phyloP scores from a whole-genome alignment of 129 eudicot genomes.

The Centrapalus pauciflorus region DNA sequence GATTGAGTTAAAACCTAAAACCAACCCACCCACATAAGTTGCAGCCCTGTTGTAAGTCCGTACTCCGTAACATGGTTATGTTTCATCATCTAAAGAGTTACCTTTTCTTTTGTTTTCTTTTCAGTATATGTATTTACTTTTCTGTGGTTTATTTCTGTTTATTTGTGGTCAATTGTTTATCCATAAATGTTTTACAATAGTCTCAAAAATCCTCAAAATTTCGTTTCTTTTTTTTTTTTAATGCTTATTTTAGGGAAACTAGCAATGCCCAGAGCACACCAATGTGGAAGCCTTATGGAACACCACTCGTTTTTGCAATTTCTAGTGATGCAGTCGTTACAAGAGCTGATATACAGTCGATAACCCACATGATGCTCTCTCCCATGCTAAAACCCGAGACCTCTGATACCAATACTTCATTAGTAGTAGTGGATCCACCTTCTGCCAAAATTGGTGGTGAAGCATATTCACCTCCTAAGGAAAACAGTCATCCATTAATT shows the following conservation, averaged over 20 bases:
- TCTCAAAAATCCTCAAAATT: neutral
- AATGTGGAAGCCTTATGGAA: conserved; percentile 84
- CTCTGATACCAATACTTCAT: conserved; percentile 24
- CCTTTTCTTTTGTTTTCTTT: neutral
- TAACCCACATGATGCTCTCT: conserved; percentile 65
- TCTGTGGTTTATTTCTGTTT: neutral
- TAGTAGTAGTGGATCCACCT: conserved; percentile 27
- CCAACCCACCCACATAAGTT: neutral
- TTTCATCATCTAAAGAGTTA: neutral
- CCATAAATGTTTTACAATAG: neutral
- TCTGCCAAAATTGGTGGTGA: conserved; percentile 14
- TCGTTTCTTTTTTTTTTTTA: neutral
- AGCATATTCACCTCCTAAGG: conserved; percentile 26
- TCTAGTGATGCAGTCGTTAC: conserved; percentile 61
- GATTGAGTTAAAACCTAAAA: too few relatives aligned
- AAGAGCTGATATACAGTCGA: conserved; percentile 73
- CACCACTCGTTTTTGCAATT: conserved; percentile 74
- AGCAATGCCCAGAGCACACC: conserved; percentile 34
- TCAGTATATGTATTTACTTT: neutral
- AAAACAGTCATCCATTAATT: conserved; percentile 21
- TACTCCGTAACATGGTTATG: conserved; percentile 3
- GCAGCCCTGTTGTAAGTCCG: too few relatives aligned
- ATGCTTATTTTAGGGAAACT: conserved; percentile 42
- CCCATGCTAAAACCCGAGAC: conserved; percentile 52
- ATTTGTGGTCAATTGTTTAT: conserved; percentile 8